Conservation (phyloP, 2,329 filamentous ascomycete species). For the Colletotrichum sp. region DNA sequence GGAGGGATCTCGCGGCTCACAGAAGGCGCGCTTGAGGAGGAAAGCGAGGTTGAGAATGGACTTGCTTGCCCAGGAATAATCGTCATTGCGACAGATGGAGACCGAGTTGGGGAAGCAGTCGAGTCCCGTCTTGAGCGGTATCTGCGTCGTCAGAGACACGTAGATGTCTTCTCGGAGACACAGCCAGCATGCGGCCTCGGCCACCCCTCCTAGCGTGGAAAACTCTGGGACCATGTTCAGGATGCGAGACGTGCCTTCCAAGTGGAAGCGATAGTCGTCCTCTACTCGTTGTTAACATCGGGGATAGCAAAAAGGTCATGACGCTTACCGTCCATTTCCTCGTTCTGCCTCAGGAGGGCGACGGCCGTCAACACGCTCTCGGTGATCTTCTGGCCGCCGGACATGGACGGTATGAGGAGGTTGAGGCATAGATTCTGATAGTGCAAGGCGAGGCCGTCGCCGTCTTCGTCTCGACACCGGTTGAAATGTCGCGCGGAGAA, state of each 20-base stretch:
- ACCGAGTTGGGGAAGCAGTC: neutral
- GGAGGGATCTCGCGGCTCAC: neutral
- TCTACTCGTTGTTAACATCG: neutral
- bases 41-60: neutral
- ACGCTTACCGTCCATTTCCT: neutral
- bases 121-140: neutral
- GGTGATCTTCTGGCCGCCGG: neutral
- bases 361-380: neutral
- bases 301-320: accelerated
- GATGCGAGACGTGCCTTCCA: neutral
- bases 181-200: neutral
- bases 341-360: neutral
- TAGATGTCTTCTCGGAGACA: neutral
- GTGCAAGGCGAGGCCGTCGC: neutral
- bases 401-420: neutral
- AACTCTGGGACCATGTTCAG: neutral
- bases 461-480: neutral
- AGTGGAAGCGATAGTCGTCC: neutral
- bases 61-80: neutral
- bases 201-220: neutral
- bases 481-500: neutral
- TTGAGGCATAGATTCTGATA: neutral
- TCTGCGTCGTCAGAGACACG: neutral
- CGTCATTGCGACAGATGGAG: neutral
- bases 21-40: neutral